Evolutionary conservation across 495 filamentous ascomycete genomes (phyloP).

Genomic region (Podospora bellae-mahoneyi): DNA sequence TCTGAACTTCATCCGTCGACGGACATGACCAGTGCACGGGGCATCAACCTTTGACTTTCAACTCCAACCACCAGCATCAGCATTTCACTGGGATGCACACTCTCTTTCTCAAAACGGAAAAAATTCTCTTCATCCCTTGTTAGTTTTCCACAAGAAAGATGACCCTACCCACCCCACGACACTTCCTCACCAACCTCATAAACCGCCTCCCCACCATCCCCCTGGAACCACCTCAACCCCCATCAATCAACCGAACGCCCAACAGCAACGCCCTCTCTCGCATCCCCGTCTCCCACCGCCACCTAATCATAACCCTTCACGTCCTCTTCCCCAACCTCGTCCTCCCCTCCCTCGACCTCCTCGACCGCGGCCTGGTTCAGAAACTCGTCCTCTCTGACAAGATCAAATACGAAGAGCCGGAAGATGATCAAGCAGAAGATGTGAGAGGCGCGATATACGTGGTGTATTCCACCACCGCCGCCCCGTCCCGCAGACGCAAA

Average conservation of each 20-base stretch:
- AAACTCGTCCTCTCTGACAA: slow-evolving; percentile 31
- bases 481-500: slow-evolving; percentile 19
- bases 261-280: slow-evolving; percentile 39
- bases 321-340: slow-evolving; percentile 58
- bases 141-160: neutral
- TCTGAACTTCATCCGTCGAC: neutral
- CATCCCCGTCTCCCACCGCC: slow-evolving; percentile 38
- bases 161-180: slow-evolving; percentile 38
- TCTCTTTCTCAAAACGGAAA: neutral
- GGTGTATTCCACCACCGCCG: slow-evolving; percentile 34
- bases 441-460: slow-evolving; percentile 30
- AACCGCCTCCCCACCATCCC: slow-evolving; percentile 41
- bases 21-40: neutral
- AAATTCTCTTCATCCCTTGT: neutral
- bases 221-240: slow-evolving; percentile 10
- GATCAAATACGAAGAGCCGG: neutral
- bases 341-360: slow-evolving; percentile 75
- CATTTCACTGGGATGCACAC: too few relatives aligned
- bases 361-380: slow-evolving; percentile 66
- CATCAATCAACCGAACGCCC: neutral
- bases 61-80: neutral
- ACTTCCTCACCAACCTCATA: slow-evolving; percentile 46
- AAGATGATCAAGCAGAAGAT: neutral
- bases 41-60: neutral
- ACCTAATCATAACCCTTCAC: slow-evolving; percentile 58